These are phyloP conservation scores for Lablab purpureus DNA, from an alignment of 306 rosid genomes.

Conservation along the genomic window DNA sequence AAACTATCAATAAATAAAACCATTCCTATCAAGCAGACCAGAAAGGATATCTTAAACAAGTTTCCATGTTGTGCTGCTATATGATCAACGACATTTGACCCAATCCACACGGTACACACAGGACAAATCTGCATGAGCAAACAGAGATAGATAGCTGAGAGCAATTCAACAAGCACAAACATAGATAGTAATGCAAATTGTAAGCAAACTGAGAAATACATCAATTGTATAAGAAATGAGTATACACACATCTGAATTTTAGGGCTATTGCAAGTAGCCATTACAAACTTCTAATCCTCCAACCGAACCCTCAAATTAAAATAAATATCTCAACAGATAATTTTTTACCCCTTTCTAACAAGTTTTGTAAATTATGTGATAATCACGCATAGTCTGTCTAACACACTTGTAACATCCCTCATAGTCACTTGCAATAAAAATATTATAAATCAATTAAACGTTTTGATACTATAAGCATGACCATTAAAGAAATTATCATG, in stretches of 20 bases:
- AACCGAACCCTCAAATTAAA: constrained; percentile 18
- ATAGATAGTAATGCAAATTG: constrained; percentile 16
- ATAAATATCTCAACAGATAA: background rate
- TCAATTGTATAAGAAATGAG: constrained; percentile 13
- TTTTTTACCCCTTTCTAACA: constrained; percentile 19
- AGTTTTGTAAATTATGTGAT: constrained; percentile 10
- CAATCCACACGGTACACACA: constrained; percentile 62
- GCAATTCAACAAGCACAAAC: constrained; percentile 30
- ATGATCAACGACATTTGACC: constrained; percentile 68
- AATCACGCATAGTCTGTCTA: background rate
- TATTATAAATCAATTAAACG: background rate
- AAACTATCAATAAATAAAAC: background rate
- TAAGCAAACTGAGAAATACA: constrained; percentile 5
- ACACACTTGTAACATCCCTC: background rate
- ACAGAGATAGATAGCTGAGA: constrained; percentile 38
- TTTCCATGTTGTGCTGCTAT: constrained; percentile 66
- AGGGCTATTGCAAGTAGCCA: constrained; percentile 25
- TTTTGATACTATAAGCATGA: constrained; percentile 14
- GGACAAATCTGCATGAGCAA: constrained; percentile 73
- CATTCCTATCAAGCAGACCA: constrained; percentile 19
- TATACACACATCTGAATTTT: constrained; percentile 29
- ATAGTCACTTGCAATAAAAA: constrained; percentile 2
- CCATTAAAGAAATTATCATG: background rate
- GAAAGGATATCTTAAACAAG: constrained; percentile 76
- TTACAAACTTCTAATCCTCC: constrained; percentile 22